A percentile compares a stretch with the other conserved stretches of the same genome.
These are phyloP conservation scores for Phytophthora cryptogea DNA, from an alignment of 352 stramenopile genomes.

Conservation along the genomic window DNA sequence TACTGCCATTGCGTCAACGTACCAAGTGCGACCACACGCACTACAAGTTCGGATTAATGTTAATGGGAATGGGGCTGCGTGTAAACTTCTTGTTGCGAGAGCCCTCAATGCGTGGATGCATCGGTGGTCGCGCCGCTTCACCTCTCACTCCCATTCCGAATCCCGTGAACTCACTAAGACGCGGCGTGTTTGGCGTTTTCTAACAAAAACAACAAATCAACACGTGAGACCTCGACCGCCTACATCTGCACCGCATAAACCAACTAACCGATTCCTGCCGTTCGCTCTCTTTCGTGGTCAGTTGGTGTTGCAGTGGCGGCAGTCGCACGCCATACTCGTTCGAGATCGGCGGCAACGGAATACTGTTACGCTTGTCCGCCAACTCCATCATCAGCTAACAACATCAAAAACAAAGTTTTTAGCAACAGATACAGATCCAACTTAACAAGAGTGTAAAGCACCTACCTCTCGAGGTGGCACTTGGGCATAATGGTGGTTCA, in stretches of 20 bases:
- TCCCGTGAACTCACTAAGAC: conserved; percentile 19
- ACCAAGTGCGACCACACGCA: conserved; percentile 2
- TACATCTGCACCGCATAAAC: not conserved
- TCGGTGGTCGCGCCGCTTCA: conserved; percentile 38
- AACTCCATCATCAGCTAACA: conserved; percentile 85
- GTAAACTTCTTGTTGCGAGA: conserved; percentile 81
- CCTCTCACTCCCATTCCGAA: conserved; percentile 21
- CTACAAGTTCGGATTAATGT: conserved; percentile 42
- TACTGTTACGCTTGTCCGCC: conserved; percentile 81
- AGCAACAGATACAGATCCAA: not conserved
- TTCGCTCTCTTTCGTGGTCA: conserved; percentile 75
- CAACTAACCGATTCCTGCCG: conserved; percentile 54
- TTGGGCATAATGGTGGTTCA: conserved; percentile 83
- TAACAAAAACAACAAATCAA: conserved; percentile 11
- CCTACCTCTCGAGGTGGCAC: conserved; percentile 71
- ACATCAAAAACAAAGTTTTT: conserved; percentile 2
- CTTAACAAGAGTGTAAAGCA: conserved; percentile 1
- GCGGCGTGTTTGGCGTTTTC: conserved; percentile 39
- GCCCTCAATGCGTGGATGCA: conserved; percentile 55
- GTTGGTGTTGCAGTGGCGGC: conserved; percentile 67
- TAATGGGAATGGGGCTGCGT: conserved; percentile 67
- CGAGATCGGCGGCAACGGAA: conserved; percentile 76
- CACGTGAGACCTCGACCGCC: not conserved
- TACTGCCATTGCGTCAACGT: not conserved
- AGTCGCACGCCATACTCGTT: conserved; percentile 86